Conservation (phyloP, 495 filamentous ascomycete genomes). For the Aspergillus heteromorphus region DNA sequence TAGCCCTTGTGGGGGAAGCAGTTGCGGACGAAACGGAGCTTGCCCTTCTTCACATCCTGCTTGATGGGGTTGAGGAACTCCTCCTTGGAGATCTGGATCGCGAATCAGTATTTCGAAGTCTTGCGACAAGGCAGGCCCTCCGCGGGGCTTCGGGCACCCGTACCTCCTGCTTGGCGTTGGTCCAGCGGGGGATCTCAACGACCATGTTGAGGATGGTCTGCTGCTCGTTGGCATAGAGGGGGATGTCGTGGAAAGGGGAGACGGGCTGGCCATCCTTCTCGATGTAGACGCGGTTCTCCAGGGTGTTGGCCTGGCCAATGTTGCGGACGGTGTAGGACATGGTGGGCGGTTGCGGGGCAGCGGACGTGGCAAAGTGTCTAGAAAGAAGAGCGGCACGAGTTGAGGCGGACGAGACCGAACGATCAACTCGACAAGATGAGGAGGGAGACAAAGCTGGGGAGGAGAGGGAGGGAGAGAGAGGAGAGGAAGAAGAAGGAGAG, state of each 20-base stretch:
- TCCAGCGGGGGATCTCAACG: constrained; percentile 98
- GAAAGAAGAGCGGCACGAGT: constrained; percentile 22
- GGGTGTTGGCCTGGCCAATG: constrained; percentile 81
- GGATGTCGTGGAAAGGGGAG: constrained; percentile 97
- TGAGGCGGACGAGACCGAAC: constrained; percentile 19
- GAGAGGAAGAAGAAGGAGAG: constrained; percentile 18
- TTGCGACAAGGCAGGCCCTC: constrained; percentile 1
- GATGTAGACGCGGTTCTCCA: constrained; percentile 96
- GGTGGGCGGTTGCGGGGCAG: constrained; percentile 21
- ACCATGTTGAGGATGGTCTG: constrained; percentile 97
- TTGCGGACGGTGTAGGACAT: constrained; percentile 69
- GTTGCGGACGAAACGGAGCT: constrained; percentile 93
- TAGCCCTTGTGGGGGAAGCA: constrained; percentile 99
- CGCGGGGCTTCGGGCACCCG: constrained; percentile 9
- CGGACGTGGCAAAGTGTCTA: constrained; percentile 23
- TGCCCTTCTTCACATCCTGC: constrained; percentile 55
- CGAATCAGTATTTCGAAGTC: constrained; percentile 8
- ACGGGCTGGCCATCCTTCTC: constrained; percentile 93
- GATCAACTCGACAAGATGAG: constrained; percentile 14
- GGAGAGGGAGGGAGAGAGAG: not conserved
- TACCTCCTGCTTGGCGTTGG: constrained; percentile 99
- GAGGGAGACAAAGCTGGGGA: constrained; percentile 1
- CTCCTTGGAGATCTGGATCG: constrained; percentile 78
- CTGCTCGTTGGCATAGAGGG: constrained; percentile 91
- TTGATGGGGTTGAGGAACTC: constrained; percentile 97